A percentile compares a stretch with the other conserved stretches of the same genome.
Conservation (phyloP, 768 basidiomycete genomes). For the Naganishia randhawae region DNA sequence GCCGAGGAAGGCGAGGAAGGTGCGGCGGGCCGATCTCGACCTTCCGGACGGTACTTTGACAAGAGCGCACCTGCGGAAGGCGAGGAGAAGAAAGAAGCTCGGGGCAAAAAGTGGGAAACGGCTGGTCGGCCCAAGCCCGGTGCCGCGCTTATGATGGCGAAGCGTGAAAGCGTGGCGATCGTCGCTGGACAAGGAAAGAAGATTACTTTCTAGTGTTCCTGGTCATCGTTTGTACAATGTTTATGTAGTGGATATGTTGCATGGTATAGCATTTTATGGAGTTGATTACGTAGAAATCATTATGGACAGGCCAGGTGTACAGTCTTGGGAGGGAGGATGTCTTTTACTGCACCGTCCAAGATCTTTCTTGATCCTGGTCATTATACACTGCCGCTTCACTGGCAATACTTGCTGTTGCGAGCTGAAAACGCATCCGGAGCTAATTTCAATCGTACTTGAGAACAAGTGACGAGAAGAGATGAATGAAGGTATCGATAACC, state of each 20-base stretch:
- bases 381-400: neutral
- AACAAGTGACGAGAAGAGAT: constrained; percentile 1
- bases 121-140: constrained; percentile 51
- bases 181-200: constrained; percentile 50
- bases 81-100: constrained; percentile 34
- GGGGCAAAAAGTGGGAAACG: constrained; percentile 51
- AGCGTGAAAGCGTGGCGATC: constrained; percentile 53
- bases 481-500: constrained; percentile 8
- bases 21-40: constrained; percentile 1
- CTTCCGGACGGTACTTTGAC: constrained; percentile 29
- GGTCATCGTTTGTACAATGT: neutral
- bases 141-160: constrained; percentile 53
- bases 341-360: neutral
- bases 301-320: too few relatives aligned
- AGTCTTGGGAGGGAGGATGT: too few relatives aligned
- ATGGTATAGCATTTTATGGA: neutral
- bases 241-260: neutral
- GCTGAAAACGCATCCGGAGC: neutral
- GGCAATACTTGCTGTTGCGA: neutral
- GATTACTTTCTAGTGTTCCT: constrained; percentile 51
- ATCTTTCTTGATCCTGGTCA: neutral
- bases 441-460: neutral
- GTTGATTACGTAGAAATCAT: neutral
- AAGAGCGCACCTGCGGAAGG: constrained; percentile 18
- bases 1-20: constrained; percentile 22